Evolutionary conservation across 129 eudicot genomes (phyloP), one percentile per base, ranked within the genome.

Genomic region (Apium graveolens): DNA sequence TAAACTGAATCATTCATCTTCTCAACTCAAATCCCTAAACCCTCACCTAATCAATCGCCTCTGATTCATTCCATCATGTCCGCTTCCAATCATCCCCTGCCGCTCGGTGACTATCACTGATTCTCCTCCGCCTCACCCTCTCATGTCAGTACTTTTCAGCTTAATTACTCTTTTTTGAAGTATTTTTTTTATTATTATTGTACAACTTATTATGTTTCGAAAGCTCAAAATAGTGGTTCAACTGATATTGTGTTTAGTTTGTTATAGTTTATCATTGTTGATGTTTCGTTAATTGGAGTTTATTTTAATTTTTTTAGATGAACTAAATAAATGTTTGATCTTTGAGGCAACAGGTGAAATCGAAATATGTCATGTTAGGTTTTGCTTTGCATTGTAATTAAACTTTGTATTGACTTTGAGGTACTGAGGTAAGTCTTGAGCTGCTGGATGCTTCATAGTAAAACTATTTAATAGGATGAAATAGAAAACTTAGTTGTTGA

Each of bases 41-140:
- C n/a, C 45, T 39, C 32, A 41, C 38, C 38, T 37, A 71, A 35
- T 38, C 11, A 43, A 63, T 16, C 60, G 74, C 11, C n/a, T 51
- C 60, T 37, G 24, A 73, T 35, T 71, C 31, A 35, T 26, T 46
- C 46, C 55, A 73, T 14, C 46, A 79, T 76, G 77, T 49, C 75
- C 57, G 79, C 83, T 81, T 45, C 81, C 9, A 81, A 60, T 79
- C 77, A 78, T 74, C 80, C 84, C 87, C 96, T 97, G 85, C 92
- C 96, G 69, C 88, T 90, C 79, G 91, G 86, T 4, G 97, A 94
- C 80, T 88, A 94, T 81, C 97, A 88, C 86, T 90, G 84, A 24
- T 91, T 91, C 60, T 62, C 85, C 53, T 37, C 84, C 21, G 81
- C 11, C 11, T 8, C 48, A 12, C 14, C 13, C 20, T 46, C 91